These are phyloP conservation scores for Mimosa pudica DNA, from an alignment of 306 rosid species.

Conservation along the genomic window DNA sequence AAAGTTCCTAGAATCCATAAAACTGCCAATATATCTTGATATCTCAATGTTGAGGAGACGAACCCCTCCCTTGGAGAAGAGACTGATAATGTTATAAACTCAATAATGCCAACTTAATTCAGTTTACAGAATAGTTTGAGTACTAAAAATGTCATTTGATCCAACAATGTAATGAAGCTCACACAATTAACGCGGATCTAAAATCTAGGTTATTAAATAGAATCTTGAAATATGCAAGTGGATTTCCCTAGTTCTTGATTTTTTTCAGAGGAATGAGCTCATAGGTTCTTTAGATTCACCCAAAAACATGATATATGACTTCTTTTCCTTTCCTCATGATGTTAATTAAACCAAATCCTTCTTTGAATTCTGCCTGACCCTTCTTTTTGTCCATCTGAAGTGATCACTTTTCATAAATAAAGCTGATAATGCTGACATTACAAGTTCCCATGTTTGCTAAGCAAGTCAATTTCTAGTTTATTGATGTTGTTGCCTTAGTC, in stretches of 20 bases:
- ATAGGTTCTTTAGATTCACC: background rate
- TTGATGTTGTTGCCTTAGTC: background rate
- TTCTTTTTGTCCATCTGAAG: background rate
- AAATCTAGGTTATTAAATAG: background rate
- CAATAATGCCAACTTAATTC: too few species aligned
- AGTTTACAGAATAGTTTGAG: too few species aligned
- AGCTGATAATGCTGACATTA: background rate
- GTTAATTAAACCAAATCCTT: background rate
- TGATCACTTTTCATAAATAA: background rate
- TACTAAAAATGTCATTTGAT: too few species aligned
- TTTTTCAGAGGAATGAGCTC: background rate
- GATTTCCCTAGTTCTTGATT: background rate
- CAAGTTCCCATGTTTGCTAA: background rate
- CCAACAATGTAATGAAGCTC: too few species aligned
- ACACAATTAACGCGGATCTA: background rate
- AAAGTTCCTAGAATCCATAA: too few species aligned
- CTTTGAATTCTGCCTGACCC: background rate
- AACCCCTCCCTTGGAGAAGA: too few species aligned
- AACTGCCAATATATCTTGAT: too few species aligned
- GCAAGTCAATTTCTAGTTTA: background rate
- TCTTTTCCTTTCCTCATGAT: background rate
- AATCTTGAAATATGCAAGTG: background rate
- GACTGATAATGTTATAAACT: too few species aligned
- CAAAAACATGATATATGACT: background rate
- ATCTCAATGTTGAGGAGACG: too few species aligned